Evolutionary conservation across 2,329 filamentous ascomycete genomes (phyloP).

Genomic region (Ascosphaera aggregata): DNA sequence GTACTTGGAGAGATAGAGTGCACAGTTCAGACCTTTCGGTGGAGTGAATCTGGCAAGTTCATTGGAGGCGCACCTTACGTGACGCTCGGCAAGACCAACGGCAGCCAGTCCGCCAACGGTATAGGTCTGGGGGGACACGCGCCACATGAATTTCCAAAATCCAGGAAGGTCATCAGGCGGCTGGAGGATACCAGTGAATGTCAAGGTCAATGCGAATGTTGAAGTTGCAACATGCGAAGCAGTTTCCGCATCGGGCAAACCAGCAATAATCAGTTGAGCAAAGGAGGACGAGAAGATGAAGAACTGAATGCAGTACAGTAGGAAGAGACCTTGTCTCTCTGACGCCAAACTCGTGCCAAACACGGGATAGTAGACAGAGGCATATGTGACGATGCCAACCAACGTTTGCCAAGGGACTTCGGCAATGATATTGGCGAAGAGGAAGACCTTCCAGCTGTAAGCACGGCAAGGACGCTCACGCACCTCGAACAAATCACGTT

Average conservation of each 20-base stretch:
- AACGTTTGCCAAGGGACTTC: conserved; percentile 70
- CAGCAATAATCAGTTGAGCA: conserved; percentile 52
- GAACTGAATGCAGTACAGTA: conserved; percentile 52
- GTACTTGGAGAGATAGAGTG: conserved; percentile 22
- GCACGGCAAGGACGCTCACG: conserved; percentile 66
- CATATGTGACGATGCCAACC: conserved; percentile 49
- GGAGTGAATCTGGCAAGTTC: conserved; percentile 49
- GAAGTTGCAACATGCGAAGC: conserved; percentile 56
- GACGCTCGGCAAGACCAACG: conserved; percentile 42
- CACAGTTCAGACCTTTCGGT: conserved; percentile 32
- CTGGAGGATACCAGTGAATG: conserved; percentile 53
- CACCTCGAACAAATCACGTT: conserved; percentile 62
- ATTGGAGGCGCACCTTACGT: conserved; percentile 41
- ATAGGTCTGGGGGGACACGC: conserved; percentile 63
- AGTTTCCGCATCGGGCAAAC: conserved; percentile 49
- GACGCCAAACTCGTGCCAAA: conserved; percentile 33
- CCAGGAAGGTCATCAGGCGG: conserved; percentile 36
- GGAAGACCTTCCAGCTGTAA: conserved; percentile 69
- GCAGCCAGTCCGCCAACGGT: conserved; percentile 49
- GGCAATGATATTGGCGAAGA: conserved; percentile 60
- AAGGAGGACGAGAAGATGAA: conserved; percentile 65
- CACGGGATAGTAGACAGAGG: conserved; percentile 71
- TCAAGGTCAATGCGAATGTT: conserved; percentile 46
- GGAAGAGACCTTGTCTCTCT: conserved; percentile 56
- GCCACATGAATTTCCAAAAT: conserved; percentile 75